Evolutionary conservation across 2,329 filamentous ascomycete genomes (phyloP), one percentile per base, ranked within the genome.

Genomic region (Ustilaginoidea virens): DNA sequence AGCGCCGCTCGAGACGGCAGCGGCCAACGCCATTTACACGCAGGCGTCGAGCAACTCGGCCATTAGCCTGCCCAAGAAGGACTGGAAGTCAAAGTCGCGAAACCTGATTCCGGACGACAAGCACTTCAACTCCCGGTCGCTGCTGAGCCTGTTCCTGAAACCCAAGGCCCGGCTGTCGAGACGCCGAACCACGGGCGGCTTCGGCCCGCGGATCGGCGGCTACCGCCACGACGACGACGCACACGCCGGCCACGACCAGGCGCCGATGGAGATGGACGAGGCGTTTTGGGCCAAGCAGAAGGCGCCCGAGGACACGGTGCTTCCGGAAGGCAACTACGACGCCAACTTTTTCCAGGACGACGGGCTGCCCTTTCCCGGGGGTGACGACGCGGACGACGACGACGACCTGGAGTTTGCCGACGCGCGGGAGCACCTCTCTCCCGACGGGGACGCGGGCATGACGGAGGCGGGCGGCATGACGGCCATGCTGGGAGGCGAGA

Each of bases 291-390:
- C 90, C 5, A 67, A 70, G 23, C 74, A 66, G 55, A 80, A 70
- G 49, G 74, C 58, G 39, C 68, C 58, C 29, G 74, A 77, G 15
- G 72, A 73, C 25, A 67, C 61, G 3, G 65, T 56, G 2, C 51
- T 67, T 21, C 66, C 66, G 3, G 63, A 72, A 41, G 86, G 86
- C 35, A 77, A 92, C 47, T 98, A 96, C 53, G 85, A 96, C 49
- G 87, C 90, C 34, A 80, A 96, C 52, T 98, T 96, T 67, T 98
- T 96, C 61, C 79, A 90, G 44, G 90, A 96, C 45, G 81, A 87
- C 41, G 77, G 69, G 2, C 59, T 86, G 38, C 74, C 76, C 2
- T 69, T 82, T 42, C 61, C 69, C 2, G 74, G 69, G 8, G 74
- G 69, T 9, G 73, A 62, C 4, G 60, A 63, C 26, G 52, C 61